Evolutionary conservation across 345 rosid genomes (phyloP).

Genomic region (Salix dunnii): DNA sequence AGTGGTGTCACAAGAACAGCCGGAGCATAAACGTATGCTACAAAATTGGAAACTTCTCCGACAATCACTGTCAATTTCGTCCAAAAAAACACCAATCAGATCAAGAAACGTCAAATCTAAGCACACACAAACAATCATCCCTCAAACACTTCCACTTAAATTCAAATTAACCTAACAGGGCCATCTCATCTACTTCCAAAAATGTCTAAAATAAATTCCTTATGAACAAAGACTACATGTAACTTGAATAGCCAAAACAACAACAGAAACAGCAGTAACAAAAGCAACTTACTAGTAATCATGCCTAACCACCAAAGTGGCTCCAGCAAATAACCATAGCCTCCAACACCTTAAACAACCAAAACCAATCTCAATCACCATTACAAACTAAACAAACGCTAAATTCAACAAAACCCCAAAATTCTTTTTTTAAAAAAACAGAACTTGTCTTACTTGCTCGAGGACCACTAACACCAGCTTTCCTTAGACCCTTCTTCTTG

Average conservation of each 20-base stretch:
- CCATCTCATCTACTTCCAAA: too few relatives aligned
- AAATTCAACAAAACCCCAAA: neutral
- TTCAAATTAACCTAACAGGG: neutral
- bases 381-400: neutral
- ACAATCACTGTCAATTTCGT: constrained; percentile 49
- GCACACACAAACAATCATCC: neutral
- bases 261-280: neutral
- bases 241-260: neutral
- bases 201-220: neutral
- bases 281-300: constrained; percentile 62
- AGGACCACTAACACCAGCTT: constrained; percentile 57
- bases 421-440: neutral
- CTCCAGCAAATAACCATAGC: constrained; percentile 73
- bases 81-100: neutral
- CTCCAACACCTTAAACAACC: constrained; percentile 52
- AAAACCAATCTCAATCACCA: neutral
- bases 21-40: constrained; percentile 69
- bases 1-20: constrained; percentile 79
- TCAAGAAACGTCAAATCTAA: neutral
- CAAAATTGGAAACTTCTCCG: constrained; percentile 70
- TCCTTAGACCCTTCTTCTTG: constrained; percentile 75
- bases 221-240: neutral
- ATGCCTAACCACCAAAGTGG: constrained; percentile 90
- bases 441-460: constrained; percentile 46
- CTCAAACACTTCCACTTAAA: neutral